Evolutionary conservation across 1,284 basidiomycete genomes (phyloP).

Genomic region (Rhodofomes roseus): DNA sequence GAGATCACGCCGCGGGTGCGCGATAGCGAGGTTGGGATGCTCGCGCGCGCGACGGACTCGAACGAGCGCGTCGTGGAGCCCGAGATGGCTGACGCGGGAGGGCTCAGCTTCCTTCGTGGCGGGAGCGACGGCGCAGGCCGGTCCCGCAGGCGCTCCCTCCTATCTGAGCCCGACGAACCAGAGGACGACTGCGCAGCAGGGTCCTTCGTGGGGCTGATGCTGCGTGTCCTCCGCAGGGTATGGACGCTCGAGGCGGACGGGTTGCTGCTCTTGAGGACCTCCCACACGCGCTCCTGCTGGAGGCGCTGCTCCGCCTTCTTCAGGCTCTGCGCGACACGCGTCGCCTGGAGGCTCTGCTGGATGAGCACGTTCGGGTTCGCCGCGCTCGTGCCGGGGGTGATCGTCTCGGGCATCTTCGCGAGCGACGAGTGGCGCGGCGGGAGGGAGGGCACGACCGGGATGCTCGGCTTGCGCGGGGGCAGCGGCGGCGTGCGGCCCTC

Average conservation of each 20-base stretch:
- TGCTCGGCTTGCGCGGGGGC: constrained; percentile 28
- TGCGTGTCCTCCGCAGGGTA: constrained; percentile 19
- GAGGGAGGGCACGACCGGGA: constrained; percentile 16
- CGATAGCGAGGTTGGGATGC: constrained; percentile 16
- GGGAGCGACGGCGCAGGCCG: constrained; percentile 27
- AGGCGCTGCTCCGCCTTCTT: constrained; percentile 63
- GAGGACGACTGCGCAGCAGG: constrained; percentile 14
- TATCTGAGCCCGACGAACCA: constrained; percentile 12
- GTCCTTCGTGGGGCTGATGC: constrained; percentile 27
- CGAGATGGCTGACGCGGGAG: constrained; percentile 25
- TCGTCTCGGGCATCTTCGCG: constrained; percentile 14
- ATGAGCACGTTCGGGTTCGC: constrained; percentile 40
- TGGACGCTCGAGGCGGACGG: not conserved
- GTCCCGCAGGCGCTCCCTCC: constrained; percentile 1
- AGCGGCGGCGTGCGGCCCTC: constrained; percentile 25
- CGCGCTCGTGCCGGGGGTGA: constrained; percentile 10
- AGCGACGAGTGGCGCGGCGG: constrained; percentile 28
- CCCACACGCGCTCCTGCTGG: constrained; percentile 66
- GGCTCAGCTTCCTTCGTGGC: constrained; percentile 28
- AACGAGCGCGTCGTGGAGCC: constrained; percentile 34
- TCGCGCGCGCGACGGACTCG: constrained; percentile 39
- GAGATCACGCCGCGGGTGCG: constrained; percentile 3
- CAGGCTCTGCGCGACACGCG: constrained; percentile 60
- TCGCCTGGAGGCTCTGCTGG: constrained; percentile 66
- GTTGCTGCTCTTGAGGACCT: constrained; percentile 51